A percentile compares a stretch with the other conserved stretches of the same genome.
These are phyloP conservation scores for Penicillium malachiteum DNA, from an alignment of 495 filamentous ascomycete species.

Conservation along the genomic window DNA sequence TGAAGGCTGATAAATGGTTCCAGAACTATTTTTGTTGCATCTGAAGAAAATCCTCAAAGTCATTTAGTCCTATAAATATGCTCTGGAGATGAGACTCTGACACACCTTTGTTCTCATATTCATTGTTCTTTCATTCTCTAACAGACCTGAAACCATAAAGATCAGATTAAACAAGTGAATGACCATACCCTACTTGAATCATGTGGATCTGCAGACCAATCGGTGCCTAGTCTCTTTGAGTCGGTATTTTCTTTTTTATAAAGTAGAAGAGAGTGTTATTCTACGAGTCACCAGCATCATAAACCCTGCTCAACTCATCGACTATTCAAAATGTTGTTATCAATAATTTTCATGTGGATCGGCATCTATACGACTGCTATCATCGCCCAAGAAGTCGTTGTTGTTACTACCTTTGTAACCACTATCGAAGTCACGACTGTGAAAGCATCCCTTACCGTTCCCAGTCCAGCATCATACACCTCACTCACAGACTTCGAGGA, in stretches of 20 bases:
- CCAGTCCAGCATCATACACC: conserved; percentile 48
- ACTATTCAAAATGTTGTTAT: too few relatives aligned
- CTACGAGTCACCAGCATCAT: conserved; percentile 1
- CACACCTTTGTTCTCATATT: neutral
- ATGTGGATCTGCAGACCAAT: neutral
- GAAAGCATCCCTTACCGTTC: conserved; percentile 23
- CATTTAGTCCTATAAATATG: too few relatives aligned
- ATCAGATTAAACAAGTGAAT: neutral
- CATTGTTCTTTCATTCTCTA: neutral
- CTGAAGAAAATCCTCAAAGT: neutral
- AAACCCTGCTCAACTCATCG: neutral
- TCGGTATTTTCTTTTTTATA: neutral
- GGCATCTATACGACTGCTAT: neutral
- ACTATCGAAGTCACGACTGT: conserved; percentile 24
- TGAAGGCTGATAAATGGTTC: neutral
- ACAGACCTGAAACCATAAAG: neutral
- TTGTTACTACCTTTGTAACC: conserved; percentile 16
- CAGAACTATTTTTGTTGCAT: neutral
- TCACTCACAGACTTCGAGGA: conserved; percentile 49
- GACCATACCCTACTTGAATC: neutral
- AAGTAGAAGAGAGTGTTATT: neutral
- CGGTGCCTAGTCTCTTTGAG: neutral
- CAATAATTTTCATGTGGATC: neutral
- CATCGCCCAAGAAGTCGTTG: conserved; percentile 3
- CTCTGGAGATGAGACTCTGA: too few relatives aligned